Percentiles rank a stretch among this genome's conserved stretches.
phyloP scores from a whole-genome alignment of 73 alveolate species.

The Paramecium sexaurelia region DNA sequence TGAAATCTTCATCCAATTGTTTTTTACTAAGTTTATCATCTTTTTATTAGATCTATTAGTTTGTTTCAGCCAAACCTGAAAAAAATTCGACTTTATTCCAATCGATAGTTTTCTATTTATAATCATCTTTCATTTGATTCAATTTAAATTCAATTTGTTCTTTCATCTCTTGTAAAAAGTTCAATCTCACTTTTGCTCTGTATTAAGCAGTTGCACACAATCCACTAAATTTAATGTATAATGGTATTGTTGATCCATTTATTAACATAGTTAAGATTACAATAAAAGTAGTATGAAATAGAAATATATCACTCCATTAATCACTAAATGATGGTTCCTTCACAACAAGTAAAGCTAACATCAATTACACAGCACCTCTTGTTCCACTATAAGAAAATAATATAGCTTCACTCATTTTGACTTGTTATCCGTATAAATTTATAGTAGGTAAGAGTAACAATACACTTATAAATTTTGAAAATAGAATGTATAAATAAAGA shows the following conservation, averaged over 20 bases:
- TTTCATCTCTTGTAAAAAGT: conserved; percentile 62
- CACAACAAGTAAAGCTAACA: conserved; percentile 73
- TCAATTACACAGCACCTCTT: conserved; percentile 76
- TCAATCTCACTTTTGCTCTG: conserved; percentile 56
- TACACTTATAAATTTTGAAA: background rate
- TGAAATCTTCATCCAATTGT: conserved; percentile 61
- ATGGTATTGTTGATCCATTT: conserved; percentile 70
- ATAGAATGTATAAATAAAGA: background rate
- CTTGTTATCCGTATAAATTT: conserved; percentile 62
- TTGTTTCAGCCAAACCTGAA: conserved; percentile 12
- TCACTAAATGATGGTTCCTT: conserved; percentile 64
- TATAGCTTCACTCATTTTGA: conserved; percentile 64
- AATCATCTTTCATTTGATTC: background rate
- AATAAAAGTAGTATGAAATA: conserved; percentile 78
- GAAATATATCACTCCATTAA: conserved; percentile 69
- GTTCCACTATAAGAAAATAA: conserved; percentile 76
- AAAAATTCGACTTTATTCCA: conserved; percentile 4
- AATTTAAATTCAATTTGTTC: conserved; percentile 63
- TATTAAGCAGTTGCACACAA: conserved; percentile 53
- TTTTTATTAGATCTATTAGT: background rate
- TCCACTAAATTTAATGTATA: conserved; percentile 20
- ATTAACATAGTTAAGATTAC: conserved; percentile 72
- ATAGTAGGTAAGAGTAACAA: background rate
- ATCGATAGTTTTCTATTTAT: background rate
- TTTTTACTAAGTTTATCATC: conserved; percentile 49